Conservation (phyloP, 257 asterid genomes). For the Cynanchum wilfordii region DNA sequence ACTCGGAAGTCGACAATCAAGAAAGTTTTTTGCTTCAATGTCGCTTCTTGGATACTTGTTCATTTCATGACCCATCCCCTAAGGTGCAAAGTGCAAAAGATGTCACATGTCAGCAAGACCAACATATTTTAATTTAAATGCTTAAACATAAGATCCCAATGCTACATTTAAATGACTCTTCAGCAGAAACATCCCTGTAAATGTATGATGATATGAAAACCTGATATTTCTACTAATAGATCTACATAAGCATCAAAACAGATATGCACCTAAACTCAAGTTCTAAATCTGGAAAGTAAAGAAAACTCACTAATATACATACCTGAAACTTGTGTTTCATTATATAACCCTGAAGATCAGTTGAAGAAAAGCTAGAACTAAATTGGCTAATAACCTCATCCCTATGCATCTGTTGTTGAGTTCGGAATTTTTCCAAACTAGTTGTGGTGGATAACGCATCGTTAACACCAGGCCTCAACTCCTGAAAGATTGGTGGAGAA, state of each 20-base stretch:
- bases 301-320: conserved; percentile 7
- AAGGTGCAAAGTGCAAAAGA: conserved; percentile 2
- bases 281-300: neutral
- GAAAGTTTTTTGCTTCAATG: conserved; percentile 30
- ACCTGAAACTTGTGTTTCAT: conserved; percentile 43
- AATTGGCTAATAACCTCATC: conserved; percentile 31
- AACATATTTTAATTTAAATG: neutral
- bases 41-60: conserved; percentile 26
- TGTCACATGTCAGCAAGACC: neutral
- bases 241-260: neutral
- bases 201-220: neutral
- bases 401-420: conserved; percentile 27
- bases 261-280: neutral
- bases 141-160: neutral
- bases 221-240: neutral
- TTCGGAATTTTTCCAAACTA: conserved; percentile 24
- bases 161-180: neutral
- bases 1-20: conserved; percentile 35
- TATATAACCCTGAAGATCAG: conserved; percentile 25
- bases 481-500: conserved; percentile 25
- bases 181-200: neutral
- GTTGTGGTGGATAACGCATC: conserved; percentile 28
- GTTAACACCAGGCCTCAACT: conserved; percentile 14
- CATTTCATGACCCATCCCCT: conserved; percentile 40
- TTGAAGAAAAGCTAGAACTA: conserved; percentile 24